These are phyloP conservation scores for Leccinum broughii DNA, from an alignment of 768 basidiomycete species.

Conservation along the genomic window DNA sequence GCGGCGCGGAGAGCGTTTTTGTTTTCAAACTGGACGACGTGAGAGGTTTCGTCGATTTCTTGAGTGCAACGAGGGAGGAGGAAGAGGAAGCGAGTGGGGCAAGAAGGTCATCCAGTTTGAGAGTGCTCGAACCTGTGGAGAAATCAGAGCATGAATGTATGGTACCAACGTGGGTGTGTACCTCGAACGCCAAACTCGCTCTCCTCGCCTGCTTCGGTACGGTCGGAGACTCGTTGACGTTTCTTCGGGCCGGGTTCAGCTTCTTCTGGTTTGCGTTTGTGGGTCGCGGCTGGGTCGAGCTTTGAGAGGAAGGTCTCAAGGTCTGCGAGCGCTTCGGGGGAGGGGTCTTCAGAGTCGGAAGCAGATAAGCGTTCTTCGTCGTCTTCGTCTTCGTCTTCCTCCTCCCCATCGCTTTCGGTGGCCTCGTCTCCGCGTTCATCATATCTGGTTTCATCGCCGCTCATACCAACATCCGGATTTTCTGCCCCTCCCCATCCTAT, in stretches of 20 bases:
- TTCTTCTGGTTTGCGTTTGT: conserved; percentile 53
- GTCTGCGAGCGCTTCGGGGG: conserved; percentile 62
- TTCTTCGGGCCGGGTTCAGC: conserved; percentile 42
- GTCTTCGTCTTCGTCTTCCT: conserved; percentile 28
- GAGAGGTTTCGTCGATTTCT: conserved; percentile 68
- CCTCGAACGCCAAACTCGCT: conserved; percentile 74
- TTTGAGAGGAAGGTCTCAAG: conserved; percentile 72
- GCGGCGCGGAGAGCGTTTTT: conserved; percentile 72
- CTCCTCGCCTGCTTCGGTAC: conserved; percentile 77
- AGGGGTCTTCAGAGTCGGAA: conserved; percentile 48
- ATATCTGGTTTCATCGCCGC: conserved; percentile 38
- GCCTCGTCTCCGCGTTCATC: conserved; percentile 14
- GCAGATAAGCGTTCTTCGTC: conserved; percentile 50
- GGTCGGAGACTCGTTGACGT: conserved; percentile 62
- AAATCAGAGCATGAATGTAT: conserved; percentile 1
- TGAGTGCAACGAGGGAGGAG: conserved; percentile 60
- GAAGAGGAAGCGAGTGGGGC: conserved; percentile 63
- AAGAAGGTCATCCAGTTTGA: conserved; percentile 74
- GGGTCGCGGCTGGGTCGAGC: conserved; percentile 53
- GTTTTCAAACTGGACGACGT: conserved; percentile 53
- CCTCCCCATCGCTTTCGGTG: conserved; percentile 22
- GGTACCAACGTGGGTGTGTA: conserved; percentile 18
- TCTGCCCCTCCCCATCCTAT: conserved; percentile 29
- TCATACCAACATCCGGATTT: conserved; percentile 31
- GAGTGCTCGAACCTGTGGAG: conserved; percentile 39